Evolutionary conservation across 2,329 filamentous ascomycete species (phyloP), one percentile per base, ranked within the genome.

Genomic region (Penicillium sp.): DNA sequence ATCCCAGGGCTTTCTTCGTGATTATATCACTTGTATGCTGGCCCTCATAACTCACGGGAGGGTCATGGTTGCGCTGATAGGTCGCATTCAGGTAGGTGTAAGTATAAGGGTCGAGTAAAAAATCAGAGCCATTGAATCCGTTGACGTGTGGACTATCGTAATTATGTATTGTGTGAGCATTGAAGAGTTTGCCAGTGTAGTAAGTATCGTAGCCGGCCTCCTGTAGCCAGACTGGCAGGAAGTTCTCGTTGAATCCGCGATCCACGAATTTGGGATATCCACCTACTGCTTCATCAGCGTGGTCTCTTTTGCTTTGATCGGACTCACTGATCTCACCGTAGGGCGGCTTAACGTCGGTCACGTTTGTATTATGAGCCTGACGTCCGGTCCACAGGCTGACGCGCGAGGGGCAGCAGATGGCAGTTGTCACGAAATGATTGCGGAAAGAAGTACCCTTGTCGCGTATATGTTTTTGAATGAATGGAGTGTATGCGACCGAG

Each of bases 341-440:
- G 9, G 78, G 80, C 42, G 80, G 67, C 0, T 64, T 65, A 1
- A 80, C 75, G 59, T 79, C 76, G 0, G 85, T 88, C 1, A 88
- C 82, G 56, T 88, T 88, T 0, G 83, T 87, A 55, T 87, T 87
- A 57, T 88, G 85, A 0, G 84, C 81, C 6, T 81, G 77, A 59
- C 80, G 81, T 0, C 85, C 84, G 0, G 84, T 87, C 77, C 78
- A 81, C 1, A 88, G 66, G 12, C 78, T 81, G 2, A 85, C 84
- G 1, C 85, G 74, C 0, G 83, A 82, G 0, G 85, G 85, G 56
- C 85, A 88, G 64, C 85, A 88, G 0, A 86, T 65, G 0, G 85
- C 75, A 0, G 82, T 81, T 0, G 84, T 87, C 56, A 82, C 84
- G 49, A 81, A 88, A 58, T 88, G 84, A 33, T 79, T 79, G 40